Conservation (phyloP, 73 alveolate genomes). For the Paraurostyla sp. region DNA sequence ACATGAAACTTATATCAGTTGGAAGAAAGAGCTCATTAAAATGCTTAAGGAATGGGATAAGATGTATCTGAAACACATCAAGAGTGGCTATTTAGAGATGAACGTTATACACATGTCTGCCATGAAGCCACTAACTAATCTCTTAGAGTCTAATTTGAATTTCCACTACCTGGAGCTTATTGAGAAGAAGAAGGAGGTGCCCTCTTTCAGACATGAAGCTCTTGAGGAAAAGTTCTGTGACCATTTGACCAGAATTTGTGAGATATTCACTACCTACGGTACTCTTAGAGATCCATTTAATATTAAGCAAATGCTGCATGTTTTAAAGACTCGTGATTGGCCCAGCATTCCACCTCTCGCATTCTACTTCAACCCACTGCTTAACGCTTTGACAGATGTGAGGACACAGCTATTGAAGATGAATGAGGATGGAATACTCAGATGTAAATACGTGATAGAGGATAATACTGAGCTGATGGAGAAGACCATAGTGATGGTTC, state of each 20-base stretch:
- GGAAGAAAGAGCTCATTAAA: constrained; percentile 70
- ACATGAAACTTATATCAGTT: constrained; percentile 33
- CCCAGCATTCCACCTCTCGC: constrained; percentile 58
- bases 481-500: constrained; percentile 62
- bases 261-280: constrained; percentile 59
- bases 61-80: constrained; percentile 61
- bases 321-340: constrained; percentile 69
- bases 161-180: constrained; percentile 71
- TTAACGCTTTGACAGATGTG: constrained; percentile 44
- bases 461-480: constrained; percentile 59
- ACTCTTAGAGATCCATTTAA: constrained; percentile 50
- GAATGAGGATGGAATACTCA: constrained; percentile 58
- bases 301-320: constrained; percentile 68
- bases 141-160: constrained; percentile 68
- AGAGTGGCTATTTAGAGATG: constrained; percentile 64
- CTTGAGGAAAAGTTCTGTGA: constrained; percentile 67
- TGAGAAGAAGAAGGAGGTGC: constrained; percentile 66
- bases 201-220: constrained; percentile 70
- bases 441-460: constrained; percentile 63
- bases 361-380: constrained; percentile 66
- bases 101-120: constrained; percentile 43
- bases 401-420: constrained; percentile 57
- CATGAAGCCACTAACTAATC: constrained; percentile 60
- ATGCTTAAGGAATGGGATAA: constrained; percentile 73
- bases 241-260: constrained; percentile 62